Percentiles rank a stretch among this genome's conserved stretches.
Conservation (phyloP, 108 stramenopile species). For the Fragilaria crotonensis region DNA sequence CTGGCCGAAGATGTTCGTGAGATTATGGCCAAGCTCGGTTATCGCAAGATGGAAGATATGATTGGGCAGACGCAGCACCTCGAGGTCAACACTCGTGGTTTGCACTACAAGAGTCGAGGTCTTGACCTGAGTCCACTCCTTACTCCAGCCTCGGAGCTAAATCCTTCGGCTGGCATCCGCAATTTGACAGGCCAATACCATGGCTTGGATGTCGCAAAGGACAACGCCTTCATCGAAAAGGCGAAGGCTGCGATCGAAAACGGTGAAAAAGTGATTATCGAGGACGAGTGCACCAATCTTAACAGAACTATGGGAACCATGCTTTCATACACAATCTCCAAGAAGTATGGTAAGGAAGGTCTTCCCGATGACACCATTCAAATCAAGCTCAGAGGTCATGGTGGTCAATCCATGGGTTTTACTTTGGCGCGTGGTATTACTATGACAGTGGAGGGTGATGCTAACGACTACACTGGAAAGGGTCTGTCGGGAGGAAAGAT, state of each 20-base stretch:
- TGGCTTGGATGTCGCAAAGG: conserved; percentile 74
- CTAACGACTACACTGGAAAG: conserved; percentile 97
- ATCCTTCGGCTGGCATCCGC: conserved; percentile 74
- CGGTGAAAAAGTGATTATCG: conserved; percentile 70
- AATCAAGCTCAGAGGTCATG: conserved; percentile 87
- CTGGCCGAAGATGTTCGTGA: conserved; percentile 93
- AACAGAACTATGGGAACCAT: conserved; percentile 93
- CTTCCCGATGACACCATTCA: conserved; percentile 93
- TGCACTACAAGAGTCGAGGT: conserved; percentile 95
- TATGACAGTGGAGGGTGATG: conserved; percentile 90
- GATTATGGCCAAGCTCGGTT: conserved; percentile 92
- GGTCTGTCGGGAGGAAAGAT: conserved; percentile 93
- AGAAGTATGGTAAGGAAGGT: conserved; percentile 81
- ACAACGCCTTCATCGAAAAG: conserved; percentile 80
- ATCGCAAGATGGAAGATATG: conserved; percentile 91
- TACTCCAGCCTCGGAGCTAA: conserved; percentile 86
- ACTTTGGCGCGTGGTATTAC: conserved; percentile 92
- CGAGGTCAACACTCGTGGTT: conserved; percentile 78
- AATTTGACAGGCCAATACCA: conserved; percentile 81
- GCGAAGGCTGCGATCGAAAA: conserved; percentile 79
- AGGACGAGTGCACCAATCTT: conserved; percentile 68
- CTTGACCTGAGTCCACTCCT: conserved; percentile 90
- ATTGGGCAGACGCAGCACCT: conserved; percentile 92
- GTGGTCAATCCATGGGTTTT: conserved; percentile 91
- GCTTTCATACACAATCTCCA: conserved; percentile 88